Evolutionary conservation across 768 basidiomycete species (phyloP), one percentile per base, ranked within the genome.

Genomic region (Leccinum truebloodii): DNA sequence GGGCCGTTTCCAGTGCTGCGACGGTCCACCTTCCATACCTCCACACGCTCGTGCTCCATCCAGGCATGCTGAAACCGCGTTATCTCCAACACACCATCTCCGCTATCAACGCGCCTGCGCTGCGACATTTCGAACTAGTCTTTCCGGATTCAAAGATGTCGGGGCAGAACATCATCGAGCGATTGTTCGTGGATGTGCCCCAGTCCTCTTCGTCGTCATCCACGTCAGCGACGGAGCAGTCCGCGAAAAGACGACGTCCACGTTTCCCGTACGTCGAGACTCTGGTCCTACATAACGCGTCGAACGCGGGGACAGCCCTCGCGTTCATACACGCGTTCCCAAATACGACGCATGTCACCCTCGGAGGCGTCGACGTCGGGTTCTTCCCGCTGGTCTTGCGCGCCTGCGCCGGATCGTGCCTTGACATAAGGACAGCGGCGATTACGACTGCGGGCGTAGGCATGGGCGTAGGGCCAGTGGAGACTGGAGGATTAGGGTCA

Each of bases 61-160:
- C 72, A 0, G 65, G 69, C 13, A 66, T 71, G 32, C 48, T 73
- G 52, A 74, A 74, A 41, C 73, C 73, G 9, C 71, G 71, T 26
- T 74, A 69, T 58, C 59, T 74, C 57, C 72, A 73, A 55, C 65
- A 73, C 26, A 69, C 69, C 18, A 61, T 73, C 24, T 65, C 73
- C 4, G 65, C 69, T 30, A 66, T 73, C 22, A 63, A 65, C 13
- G 73, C 71, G 0, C 72, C 73, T 3, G 65, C 62, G 10, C 64
- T 73, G 8, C 73, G 69, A 41, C 73, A 73, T 20, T 73, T 73
- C 26, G 73, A 73, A 37, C 73, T 73, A 9, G 63, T 75, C 41
- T 73, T 74, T 32, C 73, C 72, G 9, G 73, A 74, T 50, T 71
- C 71, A 2, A 69, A 63, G 37, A 55, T 67, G 1, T 67, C 65